phyloP scores from a whole-genome alignment of 768 basidiomycete genomes.

The Russula brevipes region DNA sequence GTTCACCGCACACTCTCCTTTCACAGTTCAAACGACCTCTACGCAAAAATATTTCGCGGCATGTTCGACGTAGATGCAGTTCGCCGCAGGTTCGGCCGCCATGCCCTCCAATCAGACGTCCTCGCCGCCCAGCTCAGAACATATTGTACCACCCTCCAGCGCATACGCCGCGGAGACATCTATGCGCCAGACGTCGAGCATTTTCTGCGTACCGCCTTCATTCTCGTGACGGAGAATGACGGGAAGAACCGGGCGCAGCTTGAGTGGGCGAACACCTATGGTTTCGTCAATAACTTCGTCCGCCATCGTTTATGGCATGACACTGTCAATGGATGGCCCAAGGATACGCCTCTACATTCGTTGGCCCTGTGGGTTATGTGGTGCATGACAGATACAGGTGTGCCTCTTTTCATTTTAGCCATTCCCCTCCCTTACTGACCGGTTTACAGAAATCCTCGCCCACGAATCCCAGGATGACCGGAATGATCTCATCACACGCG shows the following conservation, averaged over 20 bases:
- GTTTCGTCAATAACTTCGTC: conserved; percentile 43
- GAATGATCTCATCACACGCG: conserved; percentile 29
- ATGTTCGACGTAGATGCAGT: conserved; percentile 55
- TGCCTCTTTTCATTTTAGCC: conserved; percentile 24
- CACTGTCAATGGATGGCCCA: conserved; percentile 49
- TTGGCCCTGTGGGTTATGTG: conserved; percentile 61
- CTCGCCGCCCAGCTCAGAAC: conserved; percentile 39
- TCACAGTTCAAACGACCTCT: conserved; percentile 38
- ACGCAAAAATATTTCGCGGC: conserved; percentile 47
- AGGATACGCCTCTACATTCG: conserved; percentile 44
- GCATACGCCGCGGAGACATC: conserved; percentile 34
- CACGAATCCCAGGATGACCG: conserved; percentile 29
- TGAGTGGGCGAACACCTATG: conserved; percentile 43
- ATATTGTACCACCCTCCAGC: conserved; percentile 34
- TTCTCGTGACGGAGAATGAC: conserved; percentile 64
- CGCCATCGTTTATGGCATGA: conserved; percentile 44
- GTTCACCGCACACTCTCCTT: conserved; percentile 37
- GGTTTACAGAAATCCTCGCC: conserved; percentile 28
- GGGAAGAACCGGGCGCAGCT: conserved; percentile 58
- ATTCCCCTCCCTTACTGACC: neutral
- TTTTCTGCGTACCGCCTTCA: conserved; percentile 46
- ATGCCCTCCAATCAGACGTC: conserved; percentile 35
- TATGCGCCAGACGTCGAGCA: conserved; percentile 27
- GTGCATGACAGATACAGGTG: conserved; percentile 51
- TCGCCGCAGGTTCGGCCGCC: conserved; percentile 44